Percentiles rank a stretch among this genome's conserved stretches.
Conservation (phyloP, 441 rosid genomes). For the Erodium texanum region DNA sequence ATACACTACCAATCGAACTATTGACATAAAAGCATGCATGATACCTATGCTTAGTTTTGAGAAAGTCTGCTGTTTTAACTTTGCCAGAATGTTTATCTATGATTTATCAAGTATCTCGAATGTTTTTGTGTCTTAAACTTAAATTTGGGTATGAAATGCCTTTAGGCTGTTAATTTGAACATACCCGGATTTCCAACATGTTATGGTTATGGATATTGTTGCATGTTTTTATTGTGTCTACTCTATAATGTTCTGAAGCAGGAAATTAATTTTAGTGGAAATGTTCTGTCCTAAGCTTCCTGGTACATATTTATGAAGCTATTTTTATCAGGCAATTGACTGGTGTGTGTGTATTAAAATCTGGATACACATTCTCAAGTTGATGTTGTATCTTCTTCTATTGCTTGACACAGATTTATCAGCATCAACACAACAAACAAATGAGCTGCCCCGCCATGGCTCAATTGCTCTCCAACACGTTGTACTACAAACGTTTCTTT, state of each 20-base stretch:
- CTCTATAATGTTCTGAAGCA: background rate
- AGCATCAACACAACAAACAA: conserved; percentile 96
- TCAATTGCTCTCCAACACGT: conserved; percentile 86
- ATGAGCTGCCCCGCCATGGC: conserved; percentile 97
- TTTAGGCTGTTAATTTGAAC: background rate
- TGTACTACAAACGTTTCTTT: conserved; percentile 88
- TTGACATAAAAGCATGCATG: background rate
- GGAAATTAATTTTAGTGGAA: background rate
- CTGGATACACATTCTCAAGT: conserved; percentile 3
- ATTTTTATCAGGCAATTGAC: background rate
- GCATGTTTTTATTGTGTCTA: background rate
- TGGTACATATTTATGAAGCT: background rate
- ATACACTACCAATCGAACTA: background rate
- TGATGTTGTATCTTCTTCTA: conserved; percentile 12
- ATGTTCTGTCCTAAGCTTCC: background rate
- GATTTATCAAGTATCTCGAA: background rate
- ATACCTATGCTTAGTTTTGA: background rate
- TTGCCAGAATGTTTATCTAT: background rate
- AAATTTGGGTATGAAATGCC: background rate
- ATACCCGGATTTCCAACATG: background rate
- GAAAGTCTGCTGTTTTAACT: background rate
- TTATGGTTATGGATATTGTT: background rate
- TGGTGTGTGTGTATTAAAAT: background rate
- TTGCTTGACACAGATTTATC: conserved; percentile 56
- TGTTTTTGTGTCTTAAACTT: background rate